A percentile compares a stretch with the other conserved stretches of the same genome.
These are phyloP conservation scores for Collariella sp. DNA, from an alignment of 495 filamentous ascomycete species.

Conservation along the genomic window DNA sequence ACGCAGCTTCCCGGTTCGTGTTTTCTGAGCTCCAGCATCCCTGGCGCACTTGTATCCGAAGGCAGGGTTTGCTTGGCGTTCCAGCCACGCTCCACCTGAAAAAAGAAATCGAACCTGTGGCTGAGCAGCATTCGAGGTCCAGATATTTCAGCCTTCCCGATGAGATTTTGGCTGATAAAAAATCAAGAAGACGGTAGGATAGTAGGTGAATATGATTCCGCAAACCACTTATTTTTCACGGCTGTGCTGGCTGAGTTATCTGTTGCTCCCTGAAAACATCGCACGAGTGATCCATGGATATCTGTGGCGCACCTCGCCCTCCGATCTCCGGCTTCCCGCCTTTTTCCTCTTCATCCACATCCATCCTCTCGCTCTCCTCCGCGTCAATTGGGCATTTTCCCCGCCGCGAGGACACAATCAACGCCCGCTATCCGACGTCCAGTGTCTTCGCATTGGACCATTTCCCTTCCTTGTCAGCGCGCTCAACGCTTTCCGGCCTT, in stretches of 20 bases:
- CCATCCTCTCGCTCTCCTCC: not conserved
- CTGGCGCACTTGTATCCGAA: not conserved
- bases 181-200: not conserved
- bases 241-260: too few relatives aligned
- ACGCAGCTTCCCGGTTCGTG: not conserved
- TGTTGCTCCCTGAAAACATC: too few relatives aligned
- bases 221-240: too few relatives aligned
- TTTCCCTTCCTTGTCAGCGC: conserved; percentile 14
- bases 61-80: not conserved
- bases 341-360: conserved; percentile 17
- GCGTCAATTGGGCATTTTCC: conserved; percentile 19
- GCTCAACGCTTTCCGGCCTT: conserved; percentile 15
- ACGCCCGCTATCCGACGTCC: not conserved
- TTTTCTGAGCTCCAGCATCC: not conserved
- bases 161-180: not conserved
- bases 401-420: not conserved
- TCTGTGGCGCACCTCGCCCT: too few relatives aligned
- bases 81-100: not conserved
- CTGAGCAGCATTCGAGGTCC: not conserved
- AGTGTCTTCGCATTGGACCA: not conserved
- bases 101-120: not conserved
- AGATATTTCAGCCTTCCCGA: not conserved
- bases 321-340: conserved; percentile 25
- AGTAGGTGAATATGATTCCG: too few relatives aligned
- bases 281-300: too few relatives aligned